Conservation (phyloP, 2,329 filamentous ascomycete genomes). For the Alternaria brassicicola region DNA sequence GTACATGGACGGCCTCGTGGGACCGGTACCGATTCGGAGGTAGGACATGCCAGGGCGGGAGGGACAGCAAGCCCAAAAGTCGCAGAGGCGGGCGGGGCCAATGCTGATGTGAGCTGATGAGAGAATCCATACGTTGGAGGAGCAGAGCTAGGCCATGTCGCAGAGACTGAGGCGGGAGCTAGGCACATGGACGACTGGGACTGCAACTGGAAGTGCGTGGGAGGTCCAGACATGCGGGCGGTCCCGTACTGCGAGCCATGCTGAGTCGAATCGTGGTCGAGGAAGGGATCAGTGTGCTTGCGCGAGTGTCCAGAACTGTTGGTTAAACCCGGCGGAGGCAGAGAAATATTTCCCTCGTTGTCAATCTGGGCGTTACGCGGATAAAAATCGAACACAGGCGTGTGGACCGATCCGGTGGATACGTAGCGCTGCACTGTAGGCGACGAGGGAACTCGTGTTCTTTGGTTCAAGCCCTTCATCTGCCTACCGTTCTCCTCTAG, state of each 20-base stretch:
- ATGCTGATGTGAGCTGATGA: not conserved
- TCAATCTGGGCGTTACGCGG: not conserved
- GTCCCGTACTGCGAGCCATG: not conserved
- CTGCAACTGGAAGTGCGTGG: not conserved
- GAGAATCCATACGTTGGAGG: not conserved
- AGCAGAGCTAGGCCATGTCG: not conserved
- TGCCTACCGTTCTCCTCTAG: not conserved
- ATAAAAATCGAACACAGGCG: slow-evolving; percentile 1
- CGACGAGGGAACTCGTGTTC: not conserved
- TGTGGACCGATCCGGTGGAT: not conserved
- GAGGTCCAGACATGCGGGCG: not conserved
- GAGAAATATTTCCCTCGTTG: not conserved
- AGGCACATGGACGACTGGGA: not conserved
- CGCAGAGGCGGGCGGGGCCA: not conserved
- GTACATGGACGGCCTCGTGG: not conserved
- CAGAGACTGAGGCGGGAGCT: not conserved
- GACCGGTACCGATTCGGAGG: not conserved
- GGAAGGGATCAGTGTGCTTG: slow-evolving; percentile 15
- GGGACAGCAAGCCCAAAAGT: not conserved
- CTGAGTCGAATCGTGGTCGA: not conserved
- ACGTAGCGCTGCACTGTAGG: not conserved
- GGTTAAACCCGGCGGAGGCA: not conserved
- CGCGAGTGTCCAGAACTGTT: not conserved
- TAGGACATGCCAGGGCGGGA: not conserved
- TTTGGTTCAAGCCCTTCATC: not conserved